phyloP scores from a whole-genome alignment of 306 rosid species.

The Psophocarpus tetragonolobus region DNA sequence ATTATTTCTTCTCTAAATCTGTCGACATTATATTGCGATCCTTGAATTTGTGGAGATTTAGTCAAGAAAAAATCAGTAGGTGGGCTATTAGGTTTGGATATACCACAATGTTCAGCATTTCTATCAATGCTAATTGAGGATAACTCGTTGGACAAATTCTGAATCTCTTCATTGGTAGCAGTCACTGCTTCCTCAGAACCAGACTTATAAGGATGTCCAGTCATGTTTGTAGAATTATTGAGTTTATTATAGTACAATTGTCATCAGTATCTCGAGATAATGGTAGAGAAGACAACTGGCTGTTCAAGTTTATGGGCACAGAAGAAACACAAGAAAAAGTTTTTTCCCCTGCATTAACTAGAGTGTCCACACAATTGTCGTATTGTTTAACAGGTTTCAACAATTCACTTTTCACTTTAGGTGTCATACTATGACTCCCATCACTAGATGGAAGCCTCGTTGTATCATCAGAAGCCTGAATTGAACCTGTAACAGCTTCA shows the following conservation, averaged over 20 bases:
- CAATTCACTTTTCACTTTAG: slow-evolving; percentile 44
- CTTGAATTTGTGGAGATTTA: slow-evolving; percentile 47
- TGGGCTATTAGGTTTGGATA: slow-evolving; percentile 43
- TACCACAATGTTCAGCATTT: slow-evolving; percentile 41
- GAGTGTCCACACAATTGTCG: slow-evolving; percentile 45
- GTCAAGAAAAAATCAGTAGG: slow-evolving; percentile 43
- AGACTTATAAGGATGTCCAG: slow-evolving; percentile 42
- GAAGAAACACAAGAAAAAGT: slow-evolving; percentile 44
- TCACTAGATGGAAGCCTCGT: slow-evolving; percentile 45
- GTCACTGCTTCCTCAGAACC: slow-evolving; percentile 42
- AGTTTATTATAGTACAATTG: slow-evolving; percentile 31
- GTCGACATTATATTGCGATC: slow-evolving; percentile 41
- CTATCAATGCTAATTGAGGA: slow-evolving; percentile 50
- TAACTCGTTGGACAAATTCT: slow-evolving; percentile 53
- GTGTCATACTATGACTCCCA: slow-evolving; percentile 42
- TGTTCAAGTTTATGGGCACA: slow-evolving; percentile 42
- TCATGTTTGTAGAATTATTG: slow-evolving; percentile 35
- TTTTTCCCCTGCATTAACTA: slow-evolving; percentile 41
- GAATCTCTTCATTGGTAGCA: slow-evolving; percentile 47
- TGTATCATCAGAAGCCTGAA: slow-evolving; percentile 46
- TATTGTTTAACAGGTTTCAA: slow-evolving; percentile 45
- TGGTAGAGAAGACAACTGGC: slow-evolving; percentile 46
- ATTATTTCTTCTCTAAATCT: slow-evolving; percentile 43
- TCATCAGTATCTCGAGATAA: slow-evolving; percentile 44
- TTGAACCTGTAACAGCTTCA: slow-evolving; percentile 50